Evolutionary conservation across 495 filamentous ascomycete species (phyloP).

Genomic region (Aspergillus panamensis): DNA sequence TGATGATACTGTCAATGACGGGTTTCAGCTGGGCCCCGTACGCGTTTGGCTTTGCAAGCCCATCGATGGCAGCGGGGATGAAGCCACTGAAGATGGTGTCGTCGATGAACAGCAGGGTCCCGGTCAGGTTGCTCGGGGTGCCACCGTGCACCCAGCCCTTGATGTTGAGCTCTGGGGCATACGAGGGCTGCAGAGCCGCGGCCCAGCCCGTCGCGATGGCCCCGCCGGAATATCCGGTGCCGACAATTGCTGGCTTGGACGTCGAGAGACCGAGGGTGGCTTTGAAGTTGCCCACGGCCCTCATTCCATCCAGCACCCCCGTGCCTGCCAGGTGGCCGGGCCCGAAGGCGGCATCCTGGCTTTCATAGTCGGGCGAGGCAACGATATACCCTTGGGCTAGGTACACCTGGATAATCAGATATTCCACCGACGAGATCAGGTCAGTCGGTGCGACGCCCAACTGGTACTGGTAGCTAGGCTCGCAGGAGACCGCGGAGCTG

Average conservation of each 20-base stretch:
- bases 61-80: constrained; percentile 28
- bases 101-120: constrained; percentile 29
- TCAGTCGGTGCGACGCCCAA: constrained; percentile 25
- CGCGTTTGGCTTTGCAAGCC: constrained; percentile 27
- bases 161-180: constrained; percentile 53
- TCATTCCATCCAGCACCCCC: constrained; percentile 34
- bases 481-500: constrained; percentile 28
- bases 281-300: constrained; percentile 30
- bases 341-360: constrained; percentile 32
- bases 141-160: constrained; percentile 50
- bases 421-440: constrained; percentile 30
- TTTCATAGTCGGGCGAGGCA: constrained; percentile 35
- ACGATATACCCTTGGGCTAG: constrained; percentile 32
- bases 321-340: constrained; percentile 33
- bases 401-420: constrained; percentile 29
- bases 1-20: constrained; percentile 26
- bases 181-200: constrained; percentile 46
- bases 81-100: constrained; percentile 31
- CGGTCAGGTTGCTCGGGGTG: constrained; percentile 34
- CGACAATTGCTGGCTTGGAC: constrained; percentile 28
- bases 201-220: constrained; percentile 53
- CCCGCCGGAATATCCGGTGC: constrained; percentile 54
- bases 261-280: constrained; percentile 22
- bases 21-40: constrained; percentile 31
- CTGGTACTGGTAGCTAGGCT: constrained; percentile 36